These are phyloP conservation scores for Tylopilus subfusipes DNA, from an alignment of 768 basidiomycete species.

Conservation along the genomic window DNA sequence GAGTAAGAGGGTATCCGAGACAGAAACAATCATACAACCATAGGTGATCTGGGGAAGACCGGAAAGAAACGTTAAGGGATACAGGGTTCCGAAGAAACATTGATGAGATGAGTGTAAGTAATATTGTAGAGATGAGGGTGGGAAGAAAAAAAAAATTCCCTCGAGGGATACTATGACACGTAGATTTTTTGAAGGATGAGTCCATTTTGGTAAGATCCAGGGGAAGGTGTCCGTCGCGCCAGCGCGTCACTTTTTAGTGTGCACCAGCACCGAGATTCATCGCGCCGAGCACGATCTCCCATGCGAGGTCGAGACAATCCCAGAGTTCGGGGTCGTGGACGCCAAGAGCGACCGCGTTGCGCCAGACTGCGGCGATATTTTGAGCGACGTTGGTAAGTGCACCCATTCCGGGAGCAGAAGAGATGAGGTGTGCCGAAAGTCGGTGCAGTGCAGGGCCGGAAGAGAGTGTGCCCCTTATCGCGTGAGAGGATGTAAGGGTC, in stretches of 20 bases:
- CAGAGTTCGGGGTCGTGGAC: slow-evolving; percentile 63
- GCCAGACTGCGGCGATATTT: slow-evolving; percentile 64
- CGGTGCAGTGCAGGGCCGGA: slow-evolving; percentile 53
- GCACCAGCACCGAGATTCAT: slow-evolving; percentile 49
- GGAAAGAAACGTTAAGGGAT: slow-evolving; percentile 21
- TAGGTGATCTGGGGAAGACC: slow-evolving; percentile 10
- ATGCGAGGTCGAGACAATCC: slow-evolving; percentile 62
- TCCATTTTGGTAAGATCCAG: slow-evolving; percentile 19
- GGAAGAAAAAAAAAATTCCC: slow-evolving; percentile 12
- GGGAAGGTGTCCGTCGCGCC: slow-evolving; percentile 13
- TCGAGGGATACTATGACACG: slow-evolving; percentile 7
- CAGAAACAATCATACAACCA: slow-evolving; percentile 16
- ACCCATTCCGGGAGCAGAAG: slow-evolving; percentile 40
- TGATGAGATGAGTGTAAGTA: slow-evolving; percentile 13
- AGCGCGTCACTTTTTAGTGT: slow-evolving; percentile 24
- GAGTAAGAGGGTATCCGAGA: slow-evolving; percentile 28
- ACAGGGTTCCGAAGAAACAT: slow-evolving; percentile 23
- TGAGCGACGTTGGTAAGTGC: slow-evolving; percentile 48
- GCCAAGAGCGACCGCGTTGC: slow-evolving; percentile 68
- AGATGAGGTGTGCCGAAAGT: slow-evolving; percentile 51
- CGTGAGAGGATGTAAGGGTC: slow-evolving; percentile 29
- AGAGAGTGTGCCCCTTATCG: slow-evolving; percentile 40
- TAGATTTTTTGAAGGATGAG: slow-evolving; percentile 11
- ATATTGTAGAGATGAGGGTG: slow-evolving; percentile 26
- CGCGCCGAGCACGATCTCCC: slow-evolving; percentile 63